Percentiles rank a stretch among this genome's conserved stretches.
These are phyloP conservation scores for Alectoria sarmentosa DNA, from an alignment of 495 filamentous ascomycete genomes.

Conservation along the genomic window DNA sequence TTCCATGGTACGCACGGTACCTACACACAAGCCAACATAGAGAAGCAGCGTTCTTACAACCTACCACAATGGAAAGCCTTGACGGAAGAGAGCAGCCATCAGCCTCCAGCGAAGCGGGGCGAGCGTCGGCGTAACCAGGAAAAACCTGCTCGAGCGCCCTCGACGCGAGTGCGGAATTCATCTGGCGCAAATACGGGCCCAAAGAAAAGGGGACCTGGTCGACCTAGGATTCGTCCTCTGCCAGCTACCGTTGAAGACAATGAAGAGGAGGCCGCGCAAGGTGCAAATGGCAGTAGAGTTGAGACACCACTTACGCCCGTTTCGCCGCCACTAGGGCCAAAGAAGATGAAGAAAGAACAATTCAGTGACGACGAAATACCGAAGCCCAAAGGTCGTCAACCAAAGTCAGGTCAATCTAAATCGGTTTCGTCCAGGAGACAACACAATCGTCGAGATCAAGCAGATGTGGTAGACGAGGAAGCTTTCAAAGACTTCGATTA, in stretches of 20 bases:
- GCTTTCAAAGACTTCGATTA: constrained; percentile 88
- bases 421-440: constrained; percentile 65
- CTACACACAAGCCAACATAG: constrained; percentile 92
- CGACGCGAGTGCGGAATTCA: constrained; percentile 29
- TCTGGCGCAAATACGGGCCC: constrained; percentile 28
- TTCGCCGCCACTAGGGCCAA: constrained; percentile 43
- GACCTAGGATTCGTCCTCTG: constrained; percentile 25
- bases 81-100: constrained; percentile 88
- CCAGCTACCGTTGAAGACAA: constrained; percentile 17
- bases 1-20: constrained; percentile 90
- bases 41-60: constrained; percentile 92
- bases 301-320: constrained; percentile 48
- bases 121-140: constrained; percentile 76
- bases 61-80: constrained; percentile 90
- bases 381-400: constrained; percentile 47
- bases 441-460: constrained; percentile 67
- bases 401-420: constrained; percentile 36
- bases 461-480: constrained; percentile 70
- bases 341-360: constrained; percentile 43
- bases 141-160: constrained; percentile 40
- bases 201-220: constrained; percentile 42
- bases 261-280: constrained; percentile 37
- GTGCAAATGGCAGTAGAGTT: constrained; percentile 31
- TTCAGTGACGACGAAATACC: constrained; percentile 46
- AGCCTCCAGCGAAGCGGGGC: constrained; percentile 89